These are phyloP conservation scores for Boletus rubroflammeus DNA, from an alignment of 768 basidiomycete species.

Conservation along the genomic window DNA sequence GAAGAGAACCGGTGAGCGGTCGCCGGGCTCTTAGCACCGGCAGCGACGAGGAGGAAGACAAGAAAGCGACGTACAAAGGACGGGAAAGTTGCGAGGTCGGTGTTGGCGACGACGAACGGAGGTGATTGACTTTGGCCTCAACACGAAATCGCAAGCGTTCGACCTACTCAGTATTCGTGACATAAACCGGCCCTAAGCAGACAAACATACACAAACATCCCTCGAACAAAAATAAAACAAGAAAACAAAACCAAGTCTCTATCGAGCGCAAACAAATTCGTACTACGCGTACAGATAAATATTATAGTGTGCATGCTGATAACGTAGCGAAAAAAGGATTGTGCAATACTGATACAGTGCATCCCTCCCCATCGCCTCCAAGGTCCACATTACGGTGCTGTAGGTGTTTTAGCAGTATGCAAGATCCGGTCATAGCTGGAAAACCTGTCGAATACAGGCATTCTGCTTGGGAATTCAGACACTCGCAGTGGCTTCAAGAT, in stretches of 20 bases:
- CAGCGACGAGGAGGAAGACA: background rate
- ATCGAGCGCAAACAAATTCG: background rate
- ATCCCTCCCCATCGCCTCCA: slow-evolving; percentile 12
- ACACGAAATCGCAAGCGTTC: slow-evolving; percentile 26
- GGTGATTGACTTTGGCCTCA: slow-evolving; percentile 26
- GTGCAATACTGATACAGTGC: slow-evolving; percentile 34
- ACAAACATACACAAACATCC: slow-evolving; percentile 30
- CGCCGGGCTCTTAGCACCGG: background rate
- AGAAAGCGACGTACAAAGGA: slow-evolving; percentile 18
- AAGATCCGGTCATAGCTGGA: slow-evolving; percentile 24
- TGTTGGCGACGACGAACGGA: slow-evolving; percentile 29
- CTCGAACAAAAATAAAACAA: background rate
- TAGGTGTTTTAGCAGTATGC: slow-evolving; percentile 30
- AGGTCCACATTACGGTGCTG: slow-evolving; percentile 26
- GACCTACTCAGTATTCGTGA: slow-evolving; percentile 20
- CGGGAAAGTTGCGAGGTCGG: slow-evolving; percentile 21
- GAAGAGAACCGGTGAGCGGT: slow-evolving; percentile 21
- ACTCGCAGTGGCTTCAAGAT: background rate
- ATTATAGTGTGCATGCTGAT: slow-evolving; percentile 25
- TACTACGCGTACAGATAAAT: slow-evolving; percentile 25
- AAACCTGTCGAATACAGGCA: slow-evolving; percentile 5
- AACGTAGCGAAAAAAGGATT: slow-evolving; percentile 17
- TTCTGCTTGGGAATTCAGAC: slow-evolving; percentile 17
- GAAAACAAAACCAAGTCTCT: background rate
- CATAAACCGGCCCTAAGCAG: slow-evolving; percentile 34